Percentiles rank a stretch among this genome's conserved stretches.
These are phyloP conservation scores for Nakaseomyces bracarensis DNA, from an alignment of 1,139 yeast species.

Conservation along the genomic window DNA sequence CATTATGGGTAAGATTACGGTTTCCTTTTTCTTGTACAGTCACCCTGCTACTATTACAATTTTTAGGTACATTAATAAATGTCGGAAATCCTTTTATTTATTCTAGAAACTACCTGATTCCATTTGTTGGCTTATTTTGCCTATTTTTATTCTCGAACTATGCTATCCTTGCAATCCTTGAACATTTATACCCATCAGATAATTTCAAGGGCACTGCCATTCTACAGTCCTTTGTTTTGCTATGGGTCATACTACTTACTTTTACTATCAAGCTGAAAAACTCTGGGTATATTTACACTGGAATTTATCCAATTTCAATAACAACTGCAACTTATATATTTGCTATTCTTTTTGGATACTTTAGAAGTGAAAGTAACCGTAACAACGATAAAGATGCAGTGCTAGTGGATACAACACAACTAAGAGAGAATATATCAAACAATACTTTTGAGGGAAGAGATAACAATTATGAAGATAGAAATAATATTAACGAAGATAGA, in stretches of 20 bases:
- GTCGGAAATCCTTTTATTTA: slow-evolving; percentile 47
- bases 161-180: slow-evolving; percentile 44
- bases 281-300: slow-evolving; percentile 48
- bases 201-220: slow-evolving; percentile 63
- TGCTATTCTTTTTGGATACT: slow-evolving; percentile 10
- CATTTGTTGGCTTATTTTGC: slow-evolving; percentile 40
- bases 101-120: slow-evolving; percentile 47
- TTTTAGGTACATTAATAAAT: slow-evolving; percentile 18
- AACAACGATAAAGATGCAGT: neutral
- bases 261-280: slow-evolving; percentile 39
- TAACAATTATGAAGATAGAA: slow-evolving; percentile 12
- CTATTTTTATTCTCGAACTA: slow-evolving; percentile 50
- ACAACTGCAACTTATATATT: slow-evolving; percentile 36
- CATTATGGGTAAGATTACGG: slow-evolving; percentile 41
- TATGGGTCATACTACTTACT: slow-evolving; percentile 50
- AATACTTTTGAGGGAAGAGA: neutral
- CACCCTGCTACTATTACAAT: slow-evolving; percentile 36
- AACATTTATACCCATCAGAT: slow-evolving; percentile 48
- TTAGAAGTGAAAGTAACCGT: slow-evolving; percentile 9
- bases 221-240: slow-evolving; percentile 46
- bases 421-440: too few relatives aligned
- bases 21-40: slow-evolving; percentile 48
- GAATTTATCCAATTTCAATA: slow-evolving; percentile 48
- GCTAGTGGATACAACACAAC: too few relatives aligned
- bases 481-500: too few relatives aligned